Evolutionary conservation across 768 basidiomycete species (phyloP).

Genomic region (Suillus clintonianus): DNA sequence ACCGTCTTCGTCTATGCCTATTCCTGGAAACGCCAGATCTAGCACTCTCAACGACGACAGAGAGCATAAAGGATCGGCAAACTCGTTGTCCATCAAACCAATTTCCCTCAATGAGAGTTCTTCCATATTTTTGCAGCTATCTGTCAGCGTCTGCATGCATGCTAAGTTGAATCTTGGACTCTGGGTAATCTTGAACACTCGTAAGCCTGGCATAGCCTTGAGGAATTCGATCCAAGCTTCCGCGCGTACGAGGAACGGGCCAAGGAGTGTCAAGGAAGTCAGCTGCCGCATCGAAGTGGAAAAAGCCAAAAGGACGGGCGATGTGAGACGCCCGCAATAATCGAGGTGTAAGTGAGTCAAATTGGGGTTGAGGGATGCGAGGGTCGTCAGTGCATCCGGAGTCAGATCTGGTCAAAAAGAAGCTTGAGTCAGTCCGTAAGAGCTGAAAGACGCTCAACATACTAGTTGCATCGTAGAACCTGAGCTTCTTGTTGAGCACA

Average conservation of each 20-base stretch:
- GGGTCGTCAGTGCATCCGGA: slow-evolving; percentile 64
- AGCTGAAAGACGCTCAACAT: slow-evolving; percentile 24
- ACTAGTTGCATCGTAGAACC: slow-evolving; percentile 91
- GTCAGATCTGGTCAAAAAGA: slow-evolving; percentile 56
- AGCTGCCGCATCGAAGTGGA: slow-evolving; percentile 64
- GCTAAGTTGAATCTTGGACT: slow-evolving; percentile 82
- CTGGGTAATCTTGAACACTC: slow-evolving; percentile 79
- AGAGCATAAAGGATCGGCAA: slow-evolving; percentile 51
- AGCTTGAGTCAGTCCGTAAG: slow-evolving; percentile 2
- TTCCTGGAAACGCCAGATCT: slow-evolving; percentile 66
- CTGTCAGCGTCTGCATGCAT: slow-evolving; percentile 61
- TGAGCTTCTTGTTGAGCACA: slow-evolving; percentile 61
- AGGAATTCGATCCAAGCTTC: slow-evolving; percentile 79
- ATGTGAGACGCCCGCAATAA: slow-evolving; percentile 82
- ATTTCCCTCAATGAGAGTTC: slow-evolving; percentile 81
- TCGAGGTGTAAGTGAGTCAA: slow-evolving; percentile 79
- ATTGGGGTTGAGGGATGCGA: slow-evolving; percentile 83
- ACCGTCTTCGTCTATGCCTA: slow-evolving; percentile 56
- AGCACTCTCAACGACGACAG: slow-evolving; percentile 50
- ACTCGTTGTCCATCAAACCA: slow-evolving; percentile 67
- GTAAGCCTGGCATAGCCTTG: slow-evolving; percentile 57
- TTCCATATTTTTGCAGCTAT: slow-evolving; percentile 51
- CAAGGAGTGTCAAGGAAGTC: slow-evolving; percentile 75
- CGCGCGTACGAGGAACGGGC: slow-evolving; percentile 81
- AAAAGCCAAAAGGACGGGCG: slow-evolving; percentile 60